Evolutionary conservation across 768 basidiomycete genomes (phyloP).

Genomic region (Chalciporus pseudorubinellus): DNA sequence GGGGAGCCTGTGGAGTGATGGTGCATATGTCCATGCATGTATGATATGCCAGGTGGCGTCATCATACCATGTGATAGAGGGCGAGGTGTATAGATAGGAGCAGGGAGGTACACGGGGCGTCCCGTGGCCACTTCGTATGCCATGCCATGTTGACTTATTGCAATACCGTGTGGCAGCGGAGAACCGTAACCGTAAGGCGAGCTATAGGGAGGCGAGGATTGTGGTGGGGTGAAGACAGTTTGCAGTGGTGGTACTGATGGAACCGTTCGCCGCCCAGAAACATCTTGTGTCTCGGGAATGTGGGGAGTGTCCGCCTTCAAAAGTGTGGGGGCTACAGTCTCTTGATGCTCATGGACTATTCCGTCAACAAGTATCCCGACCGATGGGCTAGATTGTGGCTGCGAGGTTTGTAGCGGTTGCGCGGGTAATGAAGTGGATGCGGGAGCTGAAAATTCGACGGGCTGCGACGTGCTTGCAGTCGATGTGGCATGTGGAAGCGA

Average conservation of each 20-base stretch:
- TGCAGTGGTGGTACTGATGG: slow-evolving; percentile 43
- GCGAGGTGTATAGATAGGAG: slow-evolving; percentile 66
- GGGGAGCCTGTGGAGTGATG: slow-evolving; percentile 60
- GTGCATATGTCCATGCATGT: slow-evolving; percentile 61
- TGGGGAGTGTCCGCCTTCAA: slow-evolving; percentile 30
- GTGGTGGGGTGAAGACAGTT: slow-evolving; percentile 40
- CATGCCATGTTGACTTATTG: slow-evolving; percentile 70
- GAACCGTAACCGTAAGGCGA: slow-evolving; percentile 64
- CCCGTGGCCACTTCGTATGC: slow-evolving; percentile 83
- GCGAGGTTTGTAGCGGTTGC: slow-evolving; percentile 4
- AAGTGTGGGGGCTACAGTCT: slow-evolving; percentile 23
- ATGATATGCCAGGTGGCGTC: slow-evolving; percentile 47
- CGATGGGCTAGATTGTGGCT: slow-evolving; percentile 12
- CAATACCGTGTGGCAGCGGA: slow-evolving; percentile 67
- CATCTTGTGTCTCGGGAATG: slow-evolving; percentile 19
- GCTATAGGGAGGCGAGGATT: slow-evolving; percentile 58
- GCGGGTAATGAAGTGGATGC: slow-evolving; percentile 9
- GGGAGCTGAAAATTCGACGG: slow-evolving; percentile 3
- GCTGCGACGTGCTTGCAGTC: slow-evolving; percentile 11
- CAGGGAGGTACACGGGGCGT: slow-evolving; percentile 70
- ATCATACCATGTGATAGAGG: slow-evolving; percentile 58
- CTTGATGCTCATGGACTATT: slow-evolving; percentile 30
- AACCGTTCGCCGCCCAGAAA: slow-evolving; percentile 26
- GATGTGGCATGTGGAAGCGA: background rate
- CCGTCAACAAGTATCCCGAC: slow-evolving; percentile 9